A percentile compares a stretch with the other conserved stretches of the same genome.
These are phyloP conservation scores for Isabelozyma gotoi DNA, from an alignment of 805 yeast genomes.

Conservation along the genomic window DNA sequence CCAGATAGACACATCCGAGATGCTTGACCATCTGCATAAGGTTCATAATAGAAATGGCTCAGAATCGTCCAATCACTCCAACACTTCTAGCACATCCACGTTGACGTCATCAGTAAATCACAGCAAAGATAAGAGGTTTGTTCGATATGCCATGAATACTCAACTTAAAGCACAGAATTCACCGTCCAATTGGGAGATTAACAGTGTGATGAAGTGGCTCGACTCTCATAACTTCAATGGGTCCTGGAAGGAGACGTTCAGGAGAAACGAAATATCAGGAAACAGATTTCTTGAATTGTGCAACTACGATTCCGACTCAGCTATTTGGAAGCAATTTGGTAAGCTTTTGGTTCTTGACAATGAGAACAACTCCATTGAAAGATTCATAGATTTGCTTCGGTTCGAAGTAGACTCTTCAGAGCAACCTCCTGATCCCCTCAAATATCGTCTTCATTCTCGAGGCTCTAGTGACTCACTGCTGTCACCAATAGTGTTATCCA, in stretches of 20 bases:
- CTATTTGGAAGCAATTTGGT: slow-evolving; percentile 47
- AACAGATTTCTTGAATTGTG: slow-evolving; percentile 63
- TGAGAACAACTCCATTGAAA: slow-evolving; percentile 50
- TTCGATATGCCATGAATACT: slow-evolving; percentile 42
- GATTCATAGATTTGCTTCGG: slow-evolving; percentile 34
- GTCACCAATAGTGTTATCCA: slow-evolving; percentile 6
- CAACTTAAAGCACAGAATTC: slow-evolving; percentile 16
- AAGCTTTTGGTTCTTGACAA: slow-evolving; percentile 37
- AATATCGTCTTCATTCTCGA: slow-evolving; percentile 9
- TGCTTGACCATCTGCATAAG: background rate
- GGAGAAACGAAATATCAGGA: slow-evolving; percentile 56
- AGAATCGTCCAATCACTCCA: slow-evolving; percentile 34
- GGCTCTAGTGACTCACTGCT: slow-evolving; percentile 11
- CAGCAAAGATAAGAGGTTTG: slow-evolving; percentile 40
- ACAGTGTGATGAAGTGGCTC: slow-evolving; percentile 69
- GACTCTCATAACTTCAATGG: slow-evolving; percentile 65
- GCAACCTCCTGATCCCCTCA: background rate
- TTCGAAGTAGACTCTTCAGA: slow-evolving; percentile 1
- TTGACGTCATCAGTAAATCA: slow-evolving; percentile 21
- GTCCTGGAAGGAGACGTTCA: slow-evolving; percentile 71
- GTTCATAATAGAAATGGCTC: slow-evolving; percentile 33
- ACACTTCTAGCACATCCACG: slow-evolving; percentile 29
- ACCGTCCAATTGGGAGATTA: slow-evolving; percentile 58
- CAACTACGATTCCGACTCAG: slow-evolving; percentile 54
- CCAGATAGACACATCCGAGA: background rate